A percentile compares a stretch with the other conserved stretches of the same genome.
These are phyloP conservation scores for Amylocarpus encephaloides DNA, from an alignment of 2,329 filamentous ascomycete species.

Conservation along the genomic window DNA sequence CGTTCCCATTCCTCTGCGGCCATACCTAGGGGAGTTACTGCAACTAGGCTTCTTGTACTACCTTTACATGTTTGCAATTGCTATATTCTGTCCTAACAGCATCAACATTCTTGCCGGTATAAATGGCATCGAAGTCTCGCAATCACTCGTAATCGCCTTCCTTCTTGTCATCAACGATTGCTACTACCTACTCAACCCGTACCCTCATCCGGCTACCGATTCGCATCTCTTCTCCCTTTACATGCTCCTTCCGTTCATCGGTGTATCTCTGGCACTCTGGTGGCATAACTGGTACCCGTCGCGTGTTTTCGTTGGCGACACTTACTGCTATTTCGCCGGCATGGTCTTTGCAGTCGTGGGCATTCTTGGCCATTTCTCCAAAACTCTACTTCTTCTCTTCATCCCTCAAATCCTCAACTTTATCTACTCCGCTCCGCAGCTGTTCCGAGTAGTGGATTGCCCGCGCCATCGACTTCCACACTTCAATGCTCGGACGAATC, in stretches of 20 bases:
- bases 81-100: conserved; percentile 96
- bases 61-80: conserved; percentile 89
- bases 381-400: conserved; percentile 85
- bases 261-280: conserved; percentile 80
- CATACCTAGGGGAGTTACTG: conserved; percentile 72
- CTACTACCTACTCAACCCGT: conserved; percentile 76
- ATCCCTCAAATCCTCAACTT: conserved; percentile 97
- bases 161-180: conserved; percentile 81
- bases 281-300: conserved; percentile 95
- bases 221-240: conserved; percentile 95
- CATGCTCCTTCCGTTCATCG: conserved; percentile 87
- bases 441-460: conserved; percentile 86
- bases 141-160: conserved; percentile 83
- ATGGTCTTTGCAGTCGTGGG: conserved; percentile 98
- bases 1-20: conserved; percentile 76
- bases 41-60: conserved; percentile 85
- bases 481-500: conserved; percentile 78
- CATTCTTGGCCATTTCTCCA: conserved; percentile 96
- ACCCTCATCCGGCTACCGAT: conserved; percentile 89
- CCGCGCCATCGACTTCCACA: conserved; percentile 85
- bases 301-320: conserved; percentile 93
- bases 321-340: conserved; percentile 98
- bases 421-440: conserved; percentile 82
- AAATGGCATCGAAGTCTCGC: conserved; percentile 94
- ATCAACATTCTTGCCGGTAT: conserved; percentile 99